Evolutionary conservation across 2,329 filamentous ascomycete genomes (phyloP).

Genomic region (Monosporascus sp.): DNA sequence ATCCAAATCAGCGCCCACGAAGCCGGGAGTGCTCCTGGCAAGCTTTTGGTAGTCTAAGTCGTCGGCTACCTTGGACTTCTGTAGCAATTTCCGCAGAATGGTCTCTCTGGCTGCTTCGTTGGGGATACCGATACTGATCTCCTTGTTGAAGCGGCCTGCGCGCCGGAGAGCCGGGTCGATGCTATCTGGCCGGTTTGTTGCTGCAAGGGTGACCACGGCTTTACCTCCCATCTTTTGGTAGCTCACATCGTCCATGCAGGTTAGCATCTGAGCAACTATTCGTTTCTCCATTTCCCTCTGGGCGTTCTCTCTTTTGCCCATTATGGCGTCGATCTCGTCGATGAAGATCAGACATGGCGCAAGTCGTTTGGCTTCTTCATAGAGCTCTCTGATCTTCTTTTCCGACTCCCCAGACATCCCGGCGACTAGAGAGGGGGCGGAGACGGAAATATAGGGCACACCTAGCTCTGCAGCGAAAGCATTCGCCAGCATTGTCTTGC

Average conservation of each 20-base stretch:
- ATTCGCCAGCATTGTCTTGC: conserved; percentile 80
- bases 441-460: conserved; percentile 76
- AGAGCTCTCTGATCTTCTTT: conserved; percentile 77
- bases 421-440: conserved; percentile 74
- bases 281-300: conserved; percentile 87
- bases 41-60: conserved; percentile 71
- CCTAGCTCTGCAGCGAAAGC: conserved; percentile 72
- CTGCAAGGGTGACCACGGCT: conserved; percentile 83
- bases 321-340: conserved; percentile 87
- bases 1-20: conserved; percentile 84
- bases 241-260: conserved; percentile 79
- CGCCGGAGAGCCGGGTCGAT: conserved; percentile 73
- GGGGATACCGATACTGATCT: conserved; percentile 84
- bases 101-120: conserved; percentile 71
- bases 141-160: conserved; percentile 73
- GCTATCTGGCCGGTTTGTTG: conserved; percentile 83
- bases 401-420: conserved; percentile 89
- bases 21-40: conserved; percentile 83
- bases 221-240: conserved; percentile 65
- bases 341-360: conserved; percentile 90
- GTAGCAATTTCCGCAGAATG: conserved; percentile 71
- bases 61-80: conserved; percentile 57
- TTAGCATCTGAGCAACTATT: conserved; percentile 76
- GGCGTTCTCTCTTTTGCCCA: conserved; percentile 76
- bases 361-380: conserved; percentile 79